Evolutionary conservation across 2,329 filamentous ascomycete species (phyloP).

Genomic region (Aspergillus amoenus): DNA sequence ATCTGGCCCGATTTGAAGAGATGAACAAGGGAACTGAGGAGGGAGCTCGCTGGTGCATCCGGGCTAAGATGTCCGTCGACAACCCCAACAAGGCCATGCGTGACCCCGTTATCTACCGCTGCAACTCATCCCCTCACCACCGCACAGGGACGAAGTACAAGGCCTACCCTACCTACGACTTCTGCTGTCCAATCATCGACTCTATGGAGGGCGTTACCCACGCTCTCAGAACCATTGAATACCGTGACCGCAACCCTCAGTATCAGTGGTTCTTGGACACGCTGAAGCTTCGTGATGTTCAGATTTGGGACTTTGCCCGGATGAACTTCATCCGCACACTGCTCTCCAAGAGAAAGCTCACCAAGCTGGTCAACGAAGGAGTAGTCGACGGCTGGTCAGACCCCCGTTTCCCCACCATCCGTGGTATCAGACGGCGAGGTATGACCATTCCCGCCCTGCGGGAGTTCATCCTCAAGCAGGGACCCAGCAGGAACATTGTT

Average conservation of each 20-base stretch:
- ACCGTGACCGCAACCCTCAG: constrained; percentile 53
- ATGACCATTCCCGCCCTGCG: constrained; percentile 50
- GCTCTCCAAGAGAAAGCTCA: constrained; percentile 53
- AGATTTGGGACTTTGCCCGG: constrained; percentile 54
- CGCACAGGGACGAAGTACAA: constrained; percentile 65
- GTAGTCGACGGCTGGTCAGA: constrained; percentile 54
- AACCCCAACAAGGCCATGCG: constrained; percentile 94
- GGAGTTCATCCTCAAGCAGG: constrained; percentile 53
- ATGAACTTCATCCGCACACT: constrained; percentile 54
- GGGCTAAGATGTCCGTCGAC: constrained; percentile 88
- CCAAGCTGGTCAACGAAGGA: constrained; percentile 50
- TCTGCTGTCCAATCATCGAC: constrained; percentile 64
- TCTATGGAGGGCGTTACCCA: constrained; percentile 64
- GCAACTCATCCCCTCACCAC: constrained; percentile 68
- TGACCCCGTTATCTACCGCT: constrained; percentile 96
- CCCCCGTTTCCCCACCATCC: constrained; percentile 52
- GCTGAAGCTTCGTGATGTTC: constrained; percentile 46
- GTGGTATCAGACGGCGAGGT: constrained; percentile 50
- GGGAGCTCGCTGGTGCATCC: constrained; percentile 83
- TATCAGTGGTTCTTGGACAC: constrained; percentile 53
- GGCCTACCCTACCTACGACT: constrained; percentile 67
- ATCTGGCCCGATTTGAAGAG: constrained; percentile 79
- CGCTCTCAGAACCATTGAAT: constrained; percentile 64
- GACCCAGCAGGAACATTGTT: constrained; percentile 49
- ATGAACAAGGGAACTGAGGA: constrained; percentile 85